Base-by-base conservation (phyloP, 768 basidiomycete genomes). In the Lepiota subincarnata region DNA sequence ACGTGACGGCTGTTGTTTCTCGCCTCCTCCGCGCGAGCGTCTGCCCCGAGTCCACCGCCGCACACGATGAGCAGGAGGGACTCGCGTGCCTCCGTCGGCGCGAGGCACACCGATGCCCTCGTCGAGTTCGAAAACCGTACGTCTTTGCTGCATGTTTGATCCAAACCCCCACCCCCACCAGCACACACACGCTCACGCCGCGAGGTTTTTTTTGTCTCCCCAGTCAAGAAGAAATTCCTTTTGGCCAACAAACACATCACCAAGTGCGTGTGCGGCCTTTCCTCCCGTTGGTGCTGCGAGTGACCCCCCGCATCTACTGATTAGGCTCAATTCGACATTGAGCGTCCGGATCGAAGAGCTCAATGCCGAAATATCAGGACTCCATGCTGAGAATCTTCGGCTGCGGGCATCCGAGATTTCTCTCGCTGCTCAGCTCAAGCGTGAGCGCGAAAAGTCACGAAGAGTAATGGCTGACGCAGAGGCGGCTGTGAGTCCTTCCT, bases 191-290 rank as follows among this genome's bases (percentile, higher is more conserved):
- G 54, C 60, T 64, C 55, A 65, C 5, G 24, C 61, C 62, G 63
- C 45, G 68, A 76, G 68, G 68, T 66, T 59, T 69, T 58, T 54
- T 51, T 53, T n/a, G n/a, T n/a, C n/a, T 47, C 51, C 46, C 39
- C 65, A 92, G 90, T 92, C 76, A 92, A 92, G 84, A 90, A 89
- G 83, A 92, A 90, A 73, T 92, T 91, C 63, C 76, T 92, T 18
- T 84, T 91, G 55, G 89, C 89, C 54, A 92, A 92, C 72, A 92
- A 91, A 70, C 90, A 92, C 70, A 92, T 92, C 65, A 91, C 90
- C 20, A 92, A 92, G 89, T 91, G 60, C 36, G 79, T 67, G 24
- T n/a, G 0, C 14, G 37, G 24, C 36, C 26, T 24, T 38, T n/a
- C n/a, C n/a, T n/a, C n/a, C n/a, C n/a, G n/a, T n/a, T n/a, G n/a